Conservation (phyloP, 345 rosid species). For the Sonneratia caseolaris region DNA sequence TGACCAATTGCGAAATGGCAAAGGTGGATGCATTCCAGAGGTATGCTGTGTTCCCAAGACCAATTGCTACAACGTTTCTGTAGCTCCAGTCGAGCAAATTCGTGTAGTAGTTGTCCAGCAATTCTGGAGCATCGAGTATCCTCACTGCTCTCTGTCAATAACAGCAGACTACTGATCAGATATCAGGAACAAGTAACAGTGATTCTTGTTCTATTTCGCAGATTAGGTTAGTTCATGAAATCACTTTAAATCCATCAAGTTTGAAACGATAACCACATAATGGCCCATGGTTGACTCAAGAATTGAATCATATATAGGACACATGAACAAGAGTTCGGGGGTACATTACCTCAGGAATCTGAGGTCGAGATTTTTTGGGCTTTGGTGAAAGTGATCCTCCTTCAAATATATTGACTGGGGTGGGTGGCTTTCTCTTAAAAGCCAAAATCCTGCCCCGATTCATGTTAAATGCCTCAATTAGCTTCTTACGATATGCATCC, state of each 20-base stretch:
- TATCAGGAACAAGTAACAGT: too few species aligned
- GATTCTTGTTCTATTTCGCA: too few species aligned
- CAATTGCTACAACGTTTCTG: conserved; percentile 33
- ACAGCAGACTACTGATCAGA: background rate
- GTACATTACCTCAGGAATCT: conserved; percentile 33
- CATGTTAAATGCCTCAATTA: conserved; percentile 56
- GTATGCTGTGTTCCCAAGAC: conserved; percentile 28
- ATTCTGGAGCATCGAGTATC: conserved; percentile 42
- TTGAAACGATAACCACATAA: too few species aligned
- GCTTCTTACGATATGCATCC: conserved; percentile 51
- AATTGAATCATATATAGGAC: background rate
- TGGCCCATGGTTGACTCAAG: too few species aligned
- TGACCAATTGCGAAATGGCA: conserved; percentile 42
- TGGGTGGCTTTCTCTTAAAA: conserved; percentile 59
- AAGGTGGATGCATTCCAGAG: conserved; percentile 42
- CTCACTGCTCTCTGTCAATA: conserved; percentile 34
- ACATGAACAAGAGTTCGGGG: background rate
- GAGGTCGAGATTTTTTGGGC: conserved; percentile 22
- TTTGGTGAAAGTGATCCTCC: conserved; percentile 12
- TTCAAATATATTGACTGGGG: conserved; percentile 20
- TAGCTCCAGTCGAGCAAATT: conserved; percentile 47
- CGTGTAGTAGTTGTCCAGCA: conserved; percentile 40
- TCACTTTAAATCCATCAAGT: too few species aligned
- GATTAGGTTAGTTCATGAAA: too few species aligned
- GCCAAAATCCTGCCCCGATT: conserved; percentile 57